Percentiles rank a stretch among this genome's conserved stretches.
phyloP scores from a whole-genome alignment of 306 rosid species.

The Pterocarpus macrocarpus region DNA sequence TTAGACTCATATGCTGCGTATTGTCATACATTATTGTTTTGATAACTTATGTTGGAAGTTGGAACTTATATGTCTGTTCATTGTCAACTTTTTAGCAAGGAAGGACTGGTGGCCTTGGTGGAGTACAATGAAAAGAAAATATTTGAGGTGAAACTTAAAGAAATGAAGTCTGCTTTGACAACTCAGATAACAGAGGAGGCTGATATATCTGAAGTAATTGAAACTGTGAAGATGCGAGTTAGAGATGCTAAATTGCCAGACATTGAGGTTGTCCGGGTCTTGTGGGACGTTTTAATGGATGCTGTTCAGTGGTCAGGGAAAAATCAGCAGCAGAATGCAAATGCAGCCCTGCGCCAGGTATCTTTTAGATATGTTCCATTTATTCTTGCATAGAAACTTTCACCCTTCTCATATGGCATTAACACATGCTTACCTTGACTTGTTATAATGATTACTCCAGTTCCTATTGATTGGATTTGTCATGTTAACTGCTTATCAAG shows the following conservation, averaged over 20 bases:
- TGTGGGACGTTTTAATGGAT: slow-evolving; percentile 99
- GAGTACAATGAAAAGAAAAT: slow-evolving; percentile 98
- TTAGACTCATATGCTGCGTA: background rate
- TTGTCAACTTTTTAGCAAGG: slow-evolving; percentile 73
- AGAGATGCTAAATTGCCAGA: slow-evolving; percentile 97
- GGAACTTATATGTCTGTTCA: slow-evolving; percentile 21
- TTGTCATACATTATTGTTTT: slow-evolving; percentile 8
- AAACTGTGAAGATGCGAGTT: slow-evolving; percentile 89
- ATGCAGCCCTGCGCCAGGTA: slow-evolving; percentile 98
- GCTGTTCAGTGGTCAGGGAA: slow-evolving; percentile 99
- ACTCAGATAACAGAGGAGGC: slow-evolving; percentile 93
- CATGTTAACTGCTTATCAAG: slow-evolving; percentile 6
- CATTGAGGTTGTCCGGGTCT: slow-evolving; percentile 73
- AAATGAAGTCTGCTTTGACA: slow-evolving; percentile 95
- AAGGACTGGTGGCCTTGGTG: slow-evolving; percentile 87
- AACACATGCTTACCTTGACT: background rate
- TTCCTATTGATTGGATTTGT: slow-evolving; percentile 16
- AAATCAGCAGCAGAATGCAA: slow-evolving; percentile 99
- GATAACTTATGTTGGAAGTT: background rate
- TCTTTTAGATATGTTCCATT: slow-evolving; percentile 1
- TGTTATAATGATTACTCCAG: slow-evolving; percentile 5
- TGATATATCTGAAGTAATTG: slow-evolving; percentile 94
- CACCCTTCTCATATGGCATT: background rate
- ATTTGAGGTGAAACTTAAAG: slow-evolving; percentile 94
- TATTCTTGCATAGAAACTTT: background rate